These are phyloP conservation scores for Umbilicus rupestris DNA, from an alignment of 164 flowering plant genomes.

Conservation along the genomic window DNA sequence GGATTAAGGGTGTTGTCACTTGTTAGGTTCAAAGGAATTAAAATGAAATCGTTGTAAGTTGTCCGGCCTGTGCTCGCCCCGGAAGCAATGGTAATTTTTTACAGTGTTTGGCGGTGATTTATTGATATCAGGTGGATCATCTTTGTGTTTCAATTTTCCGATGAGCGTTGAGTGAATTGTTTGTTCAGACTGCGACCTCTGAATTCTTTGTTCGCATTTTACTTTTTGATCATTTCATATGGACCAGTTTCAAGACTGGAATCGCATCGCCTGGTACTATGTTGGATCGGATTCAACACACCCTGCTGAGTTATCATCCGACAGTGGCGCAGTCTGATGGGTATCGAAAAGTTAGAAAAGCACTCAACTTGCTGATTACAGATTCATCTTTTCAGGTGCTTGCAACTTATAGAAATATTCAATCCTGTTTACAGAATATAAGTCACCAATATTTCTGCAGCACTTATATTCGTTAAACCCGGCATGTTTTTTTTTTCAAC, in stretches of 20 bases:
- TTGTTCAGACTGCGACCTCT: no score
- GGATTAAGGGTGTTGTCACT: no score
- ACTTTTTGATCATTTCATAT: no score
- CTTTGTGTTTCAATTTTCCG: no score
- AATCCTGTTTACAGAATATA: not conserved
- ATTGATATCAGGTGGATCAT: no score
- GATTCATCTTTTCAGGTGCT: slow-evolving; percentile 26
- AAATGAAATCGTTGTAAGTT: not conserved
- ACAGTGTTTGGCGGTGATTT: no score
- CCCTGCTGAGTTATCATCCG: slow-evolving; percentile 8
- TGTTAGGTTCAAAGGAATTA: no score
- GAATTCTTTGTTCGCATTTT: no score
- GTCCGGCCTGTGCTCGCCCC: no score
- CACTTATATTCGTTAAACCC: not conserved
- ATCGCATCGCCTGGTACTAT: slow-evolving; percentile 13
- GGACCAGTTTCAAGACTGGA: slow-evolving; percentile 16
- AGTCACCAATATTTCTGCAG: not conserved
- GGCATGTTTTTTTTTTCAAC: not conserved
- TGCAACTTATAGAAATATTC: no score
- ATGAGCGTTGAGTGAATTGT: no score
- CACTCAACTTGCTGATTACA: slow-evolving; percentile 17
- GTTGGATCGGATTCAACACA: slow-evolving; percentile 13
- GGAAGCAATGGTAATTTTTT: no score
- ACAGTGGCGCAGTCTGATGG: slow-evolving; percentile 15
- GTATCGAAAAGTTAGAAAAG: slow-evolving; percentile 12